A percentile compares a stretch with the other conserved stretches of the same genome.
These are phyloP conservation scores for Eragrostis curvula DNA, from an alignment of 176 grass and related monocot species.

Conservation along the genomic window DNA sequence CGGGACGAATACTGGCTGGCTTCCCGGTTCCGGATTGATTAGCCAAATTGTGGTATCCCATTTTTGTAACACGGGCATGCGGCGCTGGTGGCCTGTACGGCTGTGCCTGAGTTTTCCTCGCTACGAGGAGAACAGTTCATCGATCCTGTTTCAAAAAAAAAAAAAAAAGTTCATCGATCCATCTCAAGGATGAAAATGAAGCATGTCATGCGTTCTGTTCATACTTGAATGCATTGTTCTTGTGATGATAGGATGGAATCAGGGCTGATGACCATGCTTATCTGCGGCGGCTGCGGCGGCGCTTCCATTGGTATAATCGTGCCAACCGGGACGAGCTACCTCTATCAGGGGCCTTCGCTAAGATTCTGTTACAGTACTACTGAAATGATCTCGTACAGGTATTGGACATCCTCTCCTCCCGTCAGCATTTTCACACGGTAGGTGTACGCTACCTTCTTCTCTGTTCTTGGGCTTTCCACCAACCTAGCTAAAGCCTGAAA, in stretches of 20 bases:
- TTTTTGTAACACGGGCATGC: too few relatives aligned
- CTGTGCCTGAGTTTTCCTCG: too few relatives aligned
- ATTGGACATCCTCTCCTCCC: not conserved
- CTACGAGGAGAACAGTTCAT: too few relatives aligned
- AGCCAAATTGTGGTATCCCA: too few relatives aligned
- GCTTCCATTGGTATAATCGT: not conserved
- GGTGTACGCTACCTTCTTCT: not conserved
- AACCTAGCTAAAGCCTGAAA: not conserved
- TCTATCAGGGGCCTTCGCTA: too few relatives aligned
- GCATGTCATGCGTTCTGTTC: not conserved
- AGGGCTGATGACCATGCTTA: not conserved
- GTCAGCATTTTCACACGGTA: not conserved
- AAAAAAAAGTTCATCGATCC: too few relatives aligned
- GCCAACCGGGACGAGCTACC: not conserved
- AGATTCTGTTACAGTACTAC: too few relatives aligned
- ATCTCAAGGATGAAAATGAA: not conserved
- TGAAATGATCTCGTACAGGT: not conserved
- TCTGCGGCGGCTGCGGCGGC: not conserved
- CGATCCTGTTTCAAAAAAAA: too few relatives aligned
- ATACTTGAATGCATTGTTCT: slow-evolving; percentile 3
- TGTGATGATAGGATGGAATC: not conserved
- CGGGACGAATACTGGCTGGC: not conserved
- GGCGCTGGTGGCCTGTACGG: too few relatives aligned
- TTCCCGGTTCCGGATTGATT: not conserved
- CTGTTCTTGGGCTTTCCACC: not conserved